Conservation (phyloP, 164 flowering plant species). For the Tetrastigma voinierianum region DNA sequence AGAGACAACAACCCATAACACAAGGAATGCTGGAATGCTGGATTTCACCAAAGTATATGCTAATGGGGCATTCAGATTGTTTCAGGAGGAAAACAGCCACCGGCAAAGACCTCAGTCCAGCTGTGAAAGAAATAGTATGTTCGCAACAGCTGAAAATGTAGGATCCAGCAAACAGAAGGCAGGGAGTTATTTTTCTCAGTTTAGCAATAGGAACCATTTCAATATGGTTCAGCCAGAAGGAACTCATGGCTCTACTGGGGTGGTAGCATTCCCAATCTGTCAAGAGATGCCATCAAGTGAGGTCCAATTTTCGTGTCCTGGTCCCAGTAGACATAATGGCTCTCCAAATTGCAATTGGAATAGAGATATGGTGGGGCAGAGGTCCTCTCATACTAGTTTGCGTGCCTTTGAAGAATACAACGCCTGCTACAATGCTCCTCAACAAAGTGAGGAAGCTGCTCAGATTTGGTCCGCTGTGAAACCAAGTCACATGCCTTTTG, state of each 20-base stretch:
- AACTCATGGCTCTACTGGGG: constrained; percentile 16
- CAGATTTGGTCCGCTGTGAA: constrained; percentile 22
- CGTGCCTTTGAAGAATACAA: constrained; percentile 24
- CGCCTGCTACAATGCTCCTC: constrained; percentile 18
- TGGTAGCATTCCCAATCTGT: constrained; percentile 18
- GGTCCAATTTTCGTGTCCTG: constrained; percentile 21
- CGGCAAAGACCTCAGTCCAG: constrained; percentile 20
- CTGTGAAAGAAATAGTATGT: constrained; percentile 18
- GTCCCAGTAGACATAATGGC: constrained; percentile 20
- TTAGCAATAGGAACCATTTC: constrained; percentile 13
- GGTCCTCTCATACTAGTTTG: constrained; percentile 19
- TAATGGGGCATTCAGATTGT: constrained; percentile 17
- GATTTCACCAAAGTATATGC: constrained; percentile 24
- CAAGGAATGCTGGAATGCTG: constrained; percentile 13
- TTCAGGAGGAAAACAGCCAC: constrained; percentile 16
- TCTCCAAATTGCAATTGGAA: constrained; percentile 27
- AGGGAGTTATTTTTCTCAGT: constrained; percentile 19
- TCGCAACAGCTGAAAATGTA: constrained; percentile 10
- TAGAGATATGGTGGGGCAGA: constrained; percentile 17
- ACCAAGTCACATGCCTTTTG: constrained; percentile 20
- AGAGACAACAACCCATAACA: constrained; percentile 12
- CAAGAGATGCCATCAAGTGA: constrained; percentile 26
- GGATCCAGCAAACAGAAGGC: constrained; percentile 20
- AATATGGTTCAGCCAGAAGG: constrained; percentile 18
- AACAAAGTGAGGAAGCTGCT: constrained; percentile 21